Base-by-base conservation (phyloP, 768 basidiomycete species). In the Russula sp. region DNA sequence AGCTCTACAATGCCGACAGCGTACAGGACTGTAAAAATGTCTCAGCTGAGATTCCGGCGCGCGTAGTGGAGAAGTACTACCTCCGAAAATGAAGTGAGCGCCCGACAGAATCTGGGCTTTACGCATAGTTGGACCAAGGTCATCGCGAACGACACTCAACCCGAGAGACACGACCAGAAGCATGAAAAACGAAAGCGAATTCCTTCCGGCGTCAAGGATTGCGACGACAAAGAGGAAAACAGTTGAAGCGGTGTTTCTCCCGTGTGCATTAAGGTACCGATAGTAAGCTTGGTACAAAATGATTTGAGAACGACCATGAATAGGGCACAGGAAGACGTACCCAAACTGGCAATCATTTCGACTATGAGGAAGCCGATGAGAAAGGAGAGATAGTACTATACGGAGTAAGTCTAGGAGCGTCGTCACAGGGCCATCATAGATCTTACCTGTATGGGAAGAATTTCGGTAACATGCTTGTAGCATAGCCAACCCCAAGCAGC, bases 211-310 rank as follows among this genome's bases (percentile, higher is more conserved):
- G 71, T 98, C 95, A 50, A 98, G 79, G 64, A 95, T 92, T n/a
- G 94, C 90, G 46, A 96, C 94, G 67, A 98, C 89, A 63, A 98
- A 90, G 50, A 99, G 86, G 77, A 98, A 96, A n/a, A 89, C 83
- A 1, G 86, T 90, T 0, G 94, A 86, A 26, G 89, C 80, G 3
- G 85, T 79, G 48, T 85, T 82, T 69, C 79, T 86, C 20, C 87
- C 90, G 67, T 93, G 90, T 2, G 88, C 88, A 73, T 98, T 98
- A 67, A 98, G 84, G 74, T 94, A 98, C 61, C 93, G 85, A 73
- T 98, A 97, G 76, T 98, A 99, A 3, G 84, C 94, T 89, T 28
- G 11, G 53, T 22, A 32, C 71, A 64, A 38, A 2, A 13, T 38
- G 20, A 16, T 13, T n/a, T 32, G 9, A 48, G 28, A 52, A 55